A percentile compares a stretch with the other conserved stretches of the same genome.
phyloP scores from a whole-genome alignment of 176 grass and related monocot species.

The Musa beccarii region DNA sequence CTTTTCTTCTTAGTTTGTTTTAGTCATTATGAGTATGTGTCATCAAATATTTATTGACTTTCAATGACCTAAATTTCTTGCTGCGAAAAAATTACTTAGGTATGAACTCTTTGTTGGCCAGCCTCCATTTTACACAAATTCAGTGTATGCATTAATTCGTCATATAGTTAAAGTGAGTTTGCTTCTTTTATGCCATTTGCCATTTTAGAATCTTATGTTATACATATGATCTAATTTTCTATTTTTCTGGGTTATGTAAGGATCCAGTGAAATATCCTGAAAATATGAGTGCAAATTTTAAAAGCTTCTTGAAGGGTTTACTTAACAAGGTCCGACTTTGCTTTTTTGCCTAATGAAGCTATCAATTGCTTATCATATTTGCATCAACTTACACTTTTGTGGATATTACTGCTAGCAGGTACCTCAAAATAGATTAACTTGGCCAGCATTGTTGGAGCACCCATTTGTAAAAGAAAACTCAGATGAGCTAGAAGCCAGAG shows the following conservation, averaged over 20 bases:
- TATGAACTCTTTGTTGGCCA: constrained; percentile 97
- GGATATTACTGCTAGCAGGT: constrained; percentile 29
- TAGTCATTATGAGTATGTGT: neutral
- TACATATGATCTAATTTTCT: constrained; percentile 13
- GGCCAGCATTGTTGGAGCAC: constrained; percentile 81
- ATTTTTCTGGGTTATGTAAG: constrained; percentile 24
- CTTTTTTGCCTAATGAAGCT: constrained; percentile 10
- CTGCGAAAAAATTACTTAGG: constrained; percentile 27
- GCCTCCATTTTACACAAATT: constrained; percentile 98
- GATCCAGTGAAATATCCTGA: constrained; percentile 99
- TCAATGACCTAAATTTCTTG: constrained; percentile 18
- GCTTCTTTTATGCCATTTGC: constrained; percentile 21
- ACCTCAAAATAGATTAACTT: constrained; percentile 84
- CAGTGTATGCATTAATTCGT: constrained; percentile 83
- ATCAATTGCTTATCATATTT: constrained; percentile 10
- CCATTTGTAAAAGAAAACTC: constrained; percentile 86
- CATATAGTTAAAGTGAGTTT: constrained; percentile 85
- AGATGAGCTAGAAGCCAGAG: constrained; percentile 26
- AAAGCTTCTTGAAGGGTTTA: constrained; percentile 88
- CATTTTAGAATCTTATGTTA: neutral
- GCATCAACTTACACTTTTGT: constrained; percentile 2
- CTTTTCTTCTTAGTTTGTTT: neutral
- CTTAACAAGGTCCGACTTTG: constrained; percentile 64
- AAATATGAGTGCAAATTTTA: constrained; percentile 82
- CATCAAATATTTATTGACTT: neutral